Percentiles rank a stretch among this genome's conserved stretches.
Conservation (phyloP, 331 rosid species). For the Quercus tomentella region DNA sequence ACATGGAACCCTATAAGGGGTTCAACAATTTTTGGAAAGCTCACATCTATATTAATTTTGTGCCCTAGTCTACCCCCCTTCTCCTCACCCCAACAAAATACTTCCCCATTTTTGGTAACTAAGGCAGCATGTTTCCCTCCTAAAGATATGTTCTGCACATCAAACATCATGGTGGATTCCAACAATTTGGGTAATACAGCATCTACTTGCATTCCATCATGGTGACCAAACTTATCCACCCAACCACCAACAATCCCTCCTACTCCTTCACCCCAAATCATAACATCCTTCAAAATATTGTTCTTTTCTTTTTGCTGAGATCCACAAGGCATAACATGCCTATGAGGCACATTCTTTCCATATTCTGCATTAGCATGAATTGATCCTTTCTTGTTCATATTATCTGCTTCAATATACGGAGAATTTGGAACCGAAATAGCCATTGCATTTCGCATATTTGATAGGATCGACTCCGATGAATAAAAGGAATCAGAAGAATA, state of each 20-base stretch:
- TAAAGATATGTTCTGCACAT: slow-evolving; percentile 57
- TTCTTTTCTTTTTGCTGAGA: slow-evolving; percentile 39
- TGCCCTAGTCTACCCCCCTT: slow-evolving; percentile 73
- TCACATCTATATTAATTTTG: slow-evolving; percentile 52
- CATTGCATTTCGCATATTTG: slow-evolving; percentile 33
- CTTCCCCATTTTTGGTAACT: slow-evolving; percentile 79
- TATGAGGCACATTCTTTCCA: slow-evolving; percentile 31
- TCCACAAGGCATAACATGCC: slow-evolving; percentile 31
- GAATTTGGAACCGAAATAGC: slow-evolving; percentile 50
- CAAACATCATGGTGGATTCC: slow-evolving; percentile 62
- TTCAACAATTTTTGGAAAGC: slow-evolving; percentile 64
- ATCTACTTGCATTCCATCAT: slow-evolving; percentile 26
- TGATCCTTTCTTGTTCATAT: slow-evolving; percentile 32
- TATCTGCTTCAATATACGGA: slow-evolving; percentile 41
- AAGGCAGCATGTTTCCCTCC: slow-evolving; percentile 84
- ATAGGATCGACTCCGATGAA: slow-evolving; percentile 41
- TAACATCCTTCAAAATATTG: slow-evolving; percentile 61
- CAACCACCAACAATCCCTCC: slow-evolving; percentile 40
- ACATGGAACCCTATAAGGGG: slow-evolving; percentile 50
- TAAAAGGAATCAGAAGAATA: slow-evolving; percentile 46
- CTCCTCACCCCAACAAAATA: slow-evolving; percentile 86
- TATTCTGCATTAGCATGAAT: slow-evolving; percentile 18
- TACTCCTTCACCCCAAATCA: slow-evolving; percentile 86
- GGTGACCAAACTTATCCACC: slow-evolving; percentile 28
- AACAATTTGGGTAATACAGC: slow-evolving; percentile 70